These are phyloP conservation scores for Phyllostachys edulis DNA, from an alignment of 176 grass and related monocot genomes.

Conservation along the genomic window DNA sequence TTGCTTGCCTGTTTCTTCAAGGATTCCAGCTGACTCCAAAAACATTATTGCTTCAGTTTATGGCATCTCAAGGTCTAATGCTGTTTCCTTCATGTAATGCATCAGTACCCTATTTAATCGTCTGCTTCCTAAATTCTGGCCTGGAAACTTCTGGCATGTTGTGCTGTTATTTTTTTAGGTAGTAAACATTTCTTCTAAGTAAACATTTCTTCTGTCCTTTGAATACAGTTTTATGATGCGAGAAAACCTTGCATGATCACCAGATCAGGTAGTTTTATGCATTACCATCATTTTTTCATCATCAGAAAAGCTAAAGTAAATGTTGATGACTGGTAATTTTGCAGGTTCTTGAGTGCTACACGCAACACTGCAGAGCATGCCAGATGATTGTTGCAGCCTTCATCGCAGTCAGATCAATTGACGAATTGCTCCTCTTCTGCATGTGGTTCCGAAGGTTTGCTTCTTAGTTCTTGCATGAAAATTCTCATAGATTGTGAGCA, in stretches of 20 bases:
- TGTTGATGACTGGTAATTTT: not conserved
- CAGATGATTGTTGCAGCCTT: not conserved
- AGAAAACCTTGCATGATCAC: not conserved
- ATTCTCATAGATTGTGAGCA: not conserved
- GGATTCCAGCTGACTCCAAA: not conserved
- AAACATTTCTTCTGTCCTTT: not conserved
- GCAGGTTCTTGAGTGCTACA: constrained; percentile 1
- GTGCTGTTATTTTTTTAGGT: not conserved
- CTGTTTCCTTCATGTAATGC: not conserved
- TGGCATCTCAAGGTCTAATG: not conserved
- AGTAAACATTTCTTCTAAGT: not conserved
- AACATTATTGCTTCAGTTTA: not conserved
- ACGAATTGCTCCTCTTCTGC: not conserved
- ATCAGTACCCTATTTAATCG: not conserved
- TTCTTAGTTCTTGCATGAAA: not conserved
- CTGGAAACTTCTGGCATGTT: not conserved
- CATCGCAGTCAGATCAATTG: not conserved
- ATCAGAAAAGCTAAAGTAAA: not conserved
- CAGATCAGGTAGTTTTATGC: not conserved
- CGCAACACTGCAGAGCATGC: not conserved
- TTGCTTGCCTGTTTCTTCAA: not conserved
- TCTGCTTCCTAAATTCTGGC: not conserved
- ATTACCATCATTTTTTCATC: not conserved
- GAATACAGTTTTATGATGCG: not conserved
- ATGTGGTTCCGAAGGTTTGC: not conserved